Base-by-base conservation (phyloP, 441 rosid genomes). In the Manihot esculenta region DNA sequence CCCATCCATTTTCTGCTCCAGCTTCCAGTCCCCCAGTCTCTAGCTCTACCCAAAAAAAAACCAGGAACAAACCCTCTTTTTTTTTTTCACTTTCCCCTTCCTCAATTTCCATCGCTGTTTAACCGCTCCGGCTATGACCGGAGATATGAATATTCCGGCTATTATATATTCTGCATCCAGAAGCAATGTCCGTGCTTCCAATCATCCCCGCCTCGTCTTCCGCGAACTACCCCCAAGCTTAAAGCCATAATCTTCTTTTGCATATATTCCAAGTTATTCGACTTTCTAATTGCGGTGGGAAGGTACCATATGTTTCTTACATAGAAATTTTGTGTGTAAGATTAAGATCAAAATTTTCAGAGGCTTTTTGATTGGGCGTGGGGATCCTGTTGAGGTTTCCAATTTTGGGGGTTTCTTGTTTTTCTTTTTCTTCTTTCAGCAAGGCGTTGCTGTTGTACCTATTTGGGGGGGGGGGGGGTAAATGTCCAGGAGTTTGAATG, bases 141-240 rank as follows among this genome's bases (percentile, higher is more conserved):
- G 84, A 62, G 72, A 71, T 74, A 79, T 84, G 89, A 62, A 72
- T 73, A 71, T 84, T 77, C 84, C 81, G 85, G 81, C 76, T 3
- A 51, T 10, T 0, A 48, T 60, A 1, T 65, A 33, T 41, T 70
- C 74, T 58, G 42, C 61, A 13, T 76, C 78, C 13, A 51, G 72
- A 67, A 72, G 82, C 78, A 80, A 82, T 83, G 81, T 78, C 72
- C 81, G 74, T 47, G 74, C 83, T 66, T 82, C 89, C 57, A 83
- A 84, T 77, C 89, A 89, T 73, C 93, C 79, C 70, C 79, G 87
- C 74, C 87, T 87, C 77, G 90, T 85, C 49, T 88, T 87, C 85
- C 90, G 85, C 77, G 92, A 89, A 87, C 71, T 30, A 68, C 55
- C 65, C 69, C 84, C 72, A 21, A 79, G 74, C 80, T 82, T 42